Evolutionary conservation across 331 rosid genomes (phyloP), one percentile per base, ranked within the genome.

Genomic region (Telfairia occidentalis): DNA sequence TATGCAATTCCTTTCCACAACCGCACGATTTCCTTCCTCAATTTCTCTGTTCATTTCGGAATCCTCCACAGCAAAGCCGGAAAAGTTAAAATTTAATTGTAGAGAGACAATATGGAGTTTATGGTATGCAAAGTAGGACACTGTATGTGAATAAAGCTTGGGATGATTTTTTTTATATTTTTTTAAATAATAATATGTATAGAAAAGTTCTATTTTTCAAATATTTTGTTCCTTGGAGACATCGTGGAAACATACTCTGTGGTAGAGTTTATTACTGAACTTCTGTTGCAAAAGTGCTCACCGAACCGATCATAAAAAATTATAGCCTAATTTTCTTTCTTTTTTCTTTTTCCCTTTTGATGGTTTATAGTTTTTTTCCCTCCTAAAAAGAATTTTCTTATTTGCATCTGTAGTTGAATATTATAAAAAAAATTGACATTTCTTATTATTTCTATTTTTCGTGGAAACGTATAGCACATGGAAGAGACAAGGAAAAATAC

Each of bases 51-150:
- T 73, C 49, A 34, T 34, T 73, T 9, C 34, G 35, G 77, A 73
- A 73, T 52, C 77, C 52, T 30, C 77, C 77, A 53, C 65, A 32
- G 32, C 0, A 53, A 52, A 34, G 32, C 34, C 21, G 77, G 75
- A 71, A 71, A 46, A 71, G 75, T 71, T 46, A 28, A 45, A 45
- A 28, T 73, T 40, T 52, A n/a, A 50, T n/a, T 2, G 6, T 72
- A 30, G 48, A 19, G 52, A 49, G 76, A 32, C 76, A 72, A 50
- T 28, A 50, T 30, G 61, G 46, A 46, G 46, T 18, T 72, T 30
- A 29, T 50, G 59, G 29, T 18, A 50, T 9, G 46, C 26, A 72
- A 72, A 32, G 30, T 18, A 49, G 43, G 63, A 72, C 32, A 43
- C 57, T 42, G 23, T 67, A 43, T 7, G 38, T 43, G 55, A 43